These are phyloP conservation scores for Phyllosticta citribraziliensis DNA, from an alignment of 2,329 filamentous ascomycete species.

Conservation along the genomic window DNA sequence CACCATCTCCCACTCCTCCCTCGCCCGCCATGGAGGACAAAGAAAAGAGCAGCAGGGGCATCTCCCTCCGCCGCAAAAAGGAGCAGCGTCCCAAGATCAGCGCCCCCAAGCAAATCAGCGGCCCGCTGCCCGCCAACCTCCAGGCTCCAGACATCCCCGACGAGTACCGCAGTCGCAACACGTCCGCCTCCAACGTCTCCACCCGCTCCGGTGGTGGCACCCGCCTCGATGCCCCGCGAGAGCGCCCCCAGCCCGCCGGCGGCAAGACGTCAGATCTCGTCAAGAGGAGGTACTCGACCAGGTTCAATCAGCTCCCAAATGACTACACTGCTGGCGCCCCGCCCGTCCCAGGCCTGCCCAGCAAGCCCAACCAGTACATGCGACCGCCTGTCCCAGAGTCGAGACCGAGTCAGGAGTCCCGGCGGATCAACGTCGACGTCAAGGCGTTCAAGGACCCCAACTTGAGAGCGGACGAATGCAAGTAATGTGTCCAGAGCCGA, in stretches of 20 bases:
- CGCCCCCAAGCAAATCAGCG: constrained; percentile 47
- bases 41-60: constrained; percentile 39
- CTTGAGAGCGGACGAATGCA: constrained; percentile 70
- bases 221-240: constrained; percentile 21
- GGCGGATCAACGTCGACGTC: constrained; percentile 60
- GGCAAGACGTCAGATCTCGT: constrained; percentile 66
- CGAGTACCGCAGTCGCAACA: constrained; percentile 1
- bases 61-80: constrained; percentile 56
- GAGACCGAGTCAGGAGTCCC: constrained; percentile 40
- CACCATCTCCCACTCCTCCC: not conserved
- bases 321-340: constrained; percentile 60
- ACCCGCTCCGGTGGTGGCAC: constrained; percentile 14
- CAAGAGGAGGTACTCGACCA: constrained; percentile 87
- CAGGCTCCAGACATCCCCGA: constrained; percentile 10
- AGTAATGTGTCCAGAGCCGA: constrained; percentile 22
- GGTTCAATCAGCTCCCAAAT: constrained; percentile 69
- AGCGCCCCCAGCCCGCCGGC: constrained; percentile 34
- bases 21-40: constrained; percentile 21
- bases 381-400: constrained; percentile 34
- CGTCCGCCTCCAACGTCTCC: not conserved
- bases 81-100: constrained; percentile 48
- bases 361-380: constrained; percentile 51
- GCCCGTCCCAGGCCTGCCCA: constrained; percentile 53
- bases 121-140: constrained; percentile 20
- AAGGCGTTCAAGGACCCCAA: constrained; percentile 71